Evolutionary conservation across 2,329 filamentous ascomycete species (phyloP).

Genomic region (Dactylella cylindrospora): DNA sequence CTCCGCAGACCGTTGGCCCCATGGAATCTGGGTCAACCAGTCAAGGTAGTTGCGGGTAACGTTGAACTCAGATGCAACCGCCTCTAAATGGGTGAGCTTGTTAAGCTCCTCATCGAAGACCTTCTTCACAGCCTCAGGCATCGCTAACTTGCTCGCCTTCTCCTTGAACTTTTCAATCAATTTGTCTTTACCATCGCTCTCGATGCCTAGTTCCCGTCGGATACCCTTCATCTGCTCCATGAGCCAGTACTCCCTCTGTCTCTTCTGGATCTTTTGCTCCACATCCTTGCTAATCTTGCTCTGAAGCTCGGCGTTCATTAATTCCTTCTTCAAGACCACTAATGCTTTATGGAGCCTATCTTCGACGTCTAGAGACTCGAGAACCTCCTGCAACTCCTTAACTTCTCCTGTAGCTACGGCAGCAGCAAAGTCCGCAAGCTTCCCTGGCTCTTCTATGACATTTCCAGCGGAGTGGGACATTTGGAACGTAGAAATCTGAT

Average conservation of each 20-base stretch:
- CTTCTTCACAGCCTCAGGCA: slow-evolving; percentile 95
- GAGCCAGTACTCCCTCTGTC: slow-evolving; percentile 95
- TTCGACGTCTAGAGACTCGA: slow-evolving; percentile 86
- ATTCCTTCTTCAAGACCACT: slow-evolving; percentile 91
- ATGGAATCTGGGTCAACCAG: slow-evolving; percentile 97
- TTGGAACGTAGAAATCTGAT: slow-evolving; percentile 95
- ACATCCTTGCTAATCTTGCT: slow-evolving; percentile 98
- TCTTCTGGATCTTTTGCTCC: slow-evolving; percentile 94
- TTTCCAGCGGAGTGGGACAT: slow-evolving; percentile 95
- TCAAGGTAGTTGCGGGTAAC: slow-evolving; percentile 97
- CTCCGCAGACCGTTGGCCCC: slow-evolving; percentile 91
- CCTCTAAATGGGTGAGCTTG: slow-evolving; percentile 92
- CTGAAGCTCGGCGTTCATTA: slow-evolving; percentile 96
- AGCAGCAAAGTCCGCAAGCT: slow-evolving; percentile 93
- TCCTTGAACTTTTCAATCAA: slow-evolving; percentile 96
- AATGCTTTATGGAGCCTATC: slow-evolving; percentile 88
- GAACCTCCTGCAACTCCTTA: slow-evolving; percentile 85
- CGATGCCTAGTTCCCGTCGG: slow-evolving; percentile 87
- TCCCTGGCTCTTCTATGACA: slow-evolving; percentile 89
- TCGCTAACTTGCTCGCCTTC: slow-evolving; percentile 87
- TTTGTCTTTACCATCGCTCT: slow-evolving; percentile 97
- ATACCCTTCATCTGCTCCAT: slow-evolving; percentile 99
- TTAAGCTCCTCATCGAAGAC: slow-evolving; percentile 98
- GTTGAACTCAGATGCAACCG: slow-evolving; percentile 96
- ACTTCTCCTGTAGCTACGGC: slow-evolving; percentile 94